A percentile compares a stretch with the other conserved stretches of the same genome.
Conservation (phyloP, 345 rosid genomes). For the Dovyalis caffra region DNA sequence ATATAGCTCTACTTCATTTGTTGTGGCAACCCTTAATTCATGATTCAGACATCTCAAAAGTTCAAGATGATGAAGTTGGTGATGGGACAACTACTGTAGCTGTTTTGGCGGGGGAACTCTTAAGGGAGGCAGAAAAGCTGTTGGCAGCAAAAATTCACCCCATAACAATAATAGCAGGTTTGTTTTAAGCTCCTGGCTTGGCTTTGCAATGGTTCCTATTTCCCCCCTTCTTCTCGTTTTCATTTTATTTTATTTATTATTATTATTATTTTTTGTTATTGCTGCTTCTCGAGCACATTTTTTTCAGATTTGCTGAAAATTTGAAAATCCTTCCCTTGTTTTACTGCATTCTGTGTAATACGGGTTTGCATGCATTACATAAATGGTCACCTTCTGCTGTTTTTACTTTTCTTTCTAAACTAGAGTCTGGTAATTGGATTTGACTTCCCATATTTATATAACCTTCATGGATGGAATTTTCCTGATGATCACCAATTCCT, state of each 20-base stretch:
- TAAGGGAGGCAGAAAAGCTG: slow-evolving; percentile 95
- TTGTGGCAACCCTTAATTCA: slow-evolving; percentile 14
- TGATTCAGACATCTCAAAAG: slow-evolving; percentile 82
- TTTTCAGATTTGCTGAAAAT: background rate
- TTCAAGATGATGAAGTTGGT: slow-evolving; percentile 99
- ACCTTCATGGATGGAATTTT: too few species aligned
- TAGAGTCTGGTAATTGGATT: background rate
- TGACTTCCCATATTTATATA: too few species aligned
- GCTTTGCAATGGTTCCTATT: background rate
- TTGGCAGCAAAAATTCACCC: slow-evolving; percentile 93
- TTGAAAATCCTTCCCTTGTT: background rate
- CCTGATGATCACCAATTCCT: too few species aligned
- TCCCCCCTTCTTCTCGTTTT: background rate
- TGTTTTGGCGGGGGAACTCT: slow-evolving; percentile 93
- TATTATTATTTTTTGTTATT: background rate
- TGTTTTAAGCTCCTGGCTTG: slow-evolving; percentile 1
- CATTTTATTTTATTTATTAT: background rate
- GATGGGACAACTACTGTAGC: slow-evolving; percentile 99
- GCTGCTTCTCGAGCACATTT: background rate
- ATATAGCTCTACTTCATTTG: slow-evolving; percentile 2
- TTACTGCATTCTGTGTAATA: background rate
- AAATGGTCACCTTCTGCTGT: background rate
- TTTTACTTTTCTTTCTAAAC: background rate
- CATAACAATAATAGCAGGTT: slow-evolving; percentile 92
- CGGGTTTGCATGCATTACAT: background rate